Evolutionary conservation across 176 grass and related monocot genomes (phyloP).

Genomic region (Aegilops tauschii): DNA sequence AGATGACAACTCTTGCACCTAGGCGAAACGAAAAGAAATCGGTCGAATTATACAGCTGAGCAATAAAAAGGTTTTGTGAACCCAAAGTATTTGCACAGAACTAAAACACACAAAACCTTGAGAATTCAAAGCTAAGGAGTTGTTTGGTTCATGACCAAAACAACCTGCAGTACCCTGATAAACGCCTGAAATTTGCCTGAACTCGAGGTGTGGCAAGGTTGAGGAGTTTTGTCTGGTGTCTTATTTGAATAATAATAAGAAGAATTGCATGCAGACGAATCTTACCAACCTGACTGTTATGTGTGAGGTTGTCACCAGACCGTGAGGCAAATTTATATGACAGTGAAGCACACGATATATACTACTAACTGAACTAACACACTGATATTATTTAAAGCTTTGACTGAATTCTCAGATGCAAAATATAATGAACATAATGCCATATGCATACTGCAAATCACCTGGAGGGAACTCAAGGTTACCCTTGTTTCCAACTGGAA

Average conservation of each 20-base stretch:
- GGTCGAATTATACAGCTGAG: not conserved
- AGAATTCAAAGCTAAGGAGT: not conserved
- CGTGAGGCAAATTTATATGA: not conserved
- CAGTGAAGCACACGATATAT: not conserved
- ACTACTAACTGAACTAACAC: not conserved
- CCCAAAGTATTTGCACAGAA: not conserved
- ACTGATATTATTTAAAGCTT: not conserved
- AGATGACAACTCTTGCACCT: constrained; percentile 82
- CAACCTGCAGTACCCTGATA: not conserved
- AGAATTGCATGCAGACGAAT: not conserved
- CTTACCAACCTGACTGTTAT: not conserved
- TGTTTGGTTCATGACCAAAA: not conserved
- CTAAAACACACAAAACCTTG: not conserved
- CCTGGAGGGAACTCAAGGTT: not conserved
- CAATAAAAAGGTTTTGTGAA: not conserved
- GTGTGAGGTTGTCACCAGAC: not conserved
- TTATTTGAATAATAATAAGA: not conserved
- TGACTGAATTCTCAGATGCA: not conserved
- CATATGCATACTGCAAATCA: not conserved
- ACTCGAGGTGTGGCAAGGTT: not conserved
- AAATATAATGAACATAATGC: not conserved
- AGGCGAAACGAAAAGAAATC: not conserved
- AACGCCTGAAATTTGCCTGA: not conserved
- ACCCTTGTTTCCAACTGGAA: not conserved
- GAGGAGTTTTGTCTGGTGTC: not conserved